Conservation (phyloP, 2,329 filamentous ascomycete species). For the Metarhizium brunneum region DNA sequence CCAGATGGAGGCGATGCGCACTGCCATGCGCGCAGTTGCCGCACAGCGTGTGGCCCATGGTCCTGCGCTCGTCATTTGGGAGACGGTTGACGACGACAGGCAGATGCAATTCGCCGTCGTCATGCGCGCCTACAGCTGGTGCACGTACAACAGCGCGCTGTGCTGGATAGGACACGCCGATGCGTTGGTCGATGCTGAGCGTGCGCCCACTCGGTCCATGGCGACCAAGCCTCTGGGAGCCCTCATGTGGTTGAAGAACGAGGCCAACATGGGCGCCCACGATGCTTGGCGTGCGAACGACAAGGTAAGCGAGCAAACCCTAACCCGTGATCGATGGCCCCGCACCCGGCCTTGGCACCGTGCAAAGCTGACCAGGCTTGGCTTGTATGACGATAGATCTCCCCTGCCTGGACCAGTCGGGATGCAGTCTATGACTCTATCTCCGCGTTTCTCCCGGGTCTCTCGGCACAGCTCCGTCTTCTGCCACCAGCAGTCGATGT, state of each 20-base stretch:
- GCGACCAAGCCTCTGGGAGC: not conserved
- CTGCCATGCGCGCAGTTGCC: not conserved
- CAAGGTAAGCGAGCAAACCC: not conserved
- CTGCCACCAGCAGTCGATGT: not conserved
- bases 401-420: not conserved
- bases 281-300: not conserved
- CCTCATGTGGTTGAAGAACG: not conserved
- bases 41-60: not conserved
- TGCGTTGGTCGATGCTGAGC: not conserved
- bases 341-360: no score
- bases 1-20: not conserved
- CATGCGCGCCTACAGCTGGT: not conserved
- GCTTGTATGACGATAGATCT: not conserved
- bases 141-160: not conserved
- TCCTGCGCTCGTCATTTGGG: not conserved
- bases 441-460: not conserved
- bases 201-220: not conserved
- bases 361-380: no score
- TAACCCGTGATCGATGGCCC: not conserved
- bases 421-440: not conserved
- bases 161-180: not conserved
- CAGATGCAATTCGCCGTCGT: not conserved
- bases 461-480: not conserved
- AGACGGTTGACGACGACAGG: not conserved
- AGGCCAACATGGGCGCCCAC: not conserved